Evolutionary conservation across 345 rosid genomes (phyloP).

Genomic region (Ailanthus altissimus): DNA sequence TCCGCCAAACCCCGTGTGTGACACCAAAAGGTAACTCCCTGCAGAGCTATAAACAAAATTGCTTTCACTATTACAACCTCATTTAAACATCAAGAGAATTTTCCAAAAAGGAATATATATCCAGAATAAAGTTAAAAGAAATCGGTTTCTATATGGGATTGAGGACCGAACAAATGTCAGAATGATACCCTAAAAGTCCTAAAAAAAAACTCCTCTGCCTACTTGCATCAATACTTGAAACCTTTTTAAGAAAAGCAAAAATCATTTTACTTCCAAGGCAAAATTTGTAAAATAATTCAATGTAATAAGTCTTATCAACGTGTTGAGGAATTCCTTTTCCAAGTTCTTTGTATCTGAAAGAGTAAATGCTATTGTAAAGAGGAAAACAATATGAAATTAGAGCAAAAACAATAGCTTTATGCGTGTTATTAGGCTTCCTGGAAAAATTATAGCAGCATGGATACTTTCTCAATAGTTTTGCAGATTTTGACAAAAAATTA

Average conservation of each 20-base stretch:
- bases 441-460: neutral
- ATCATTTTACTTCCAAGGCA: neutral
- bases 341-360: neutral
- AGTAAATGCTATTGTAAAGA: neutral
- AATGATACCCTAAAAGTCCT: neutral
- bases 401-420: neutral
- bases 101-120: neutral
- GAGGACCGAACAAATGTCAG: neutral
- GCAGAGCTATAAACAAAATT: conserved; percentile 48
- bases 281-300: neutral
- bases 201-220: neutral
- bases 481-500: neutral
- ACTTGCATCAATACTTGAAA: neutral
- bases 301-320: neutral
- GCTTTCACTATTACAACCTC: conserved; percentile 8
- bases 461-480: no score
- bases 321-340: neutral
- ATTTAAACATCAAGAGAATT: conserved; percentile 2
- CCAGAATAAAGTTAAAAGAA: neutral
- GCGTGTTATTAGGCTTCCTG: neutral
- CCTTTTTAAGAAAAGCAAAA: neutral
- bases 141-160: neutral
- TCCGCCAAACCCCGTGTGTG: conserved; percentile 94
- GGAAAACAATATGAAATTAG: neutral
- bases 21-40: conserved; percentile 79